phyloP scores from a whole-genome alignment of 2,329 filamentous ascomycete genomes.

The Periconia macrospinosa region DNA sequence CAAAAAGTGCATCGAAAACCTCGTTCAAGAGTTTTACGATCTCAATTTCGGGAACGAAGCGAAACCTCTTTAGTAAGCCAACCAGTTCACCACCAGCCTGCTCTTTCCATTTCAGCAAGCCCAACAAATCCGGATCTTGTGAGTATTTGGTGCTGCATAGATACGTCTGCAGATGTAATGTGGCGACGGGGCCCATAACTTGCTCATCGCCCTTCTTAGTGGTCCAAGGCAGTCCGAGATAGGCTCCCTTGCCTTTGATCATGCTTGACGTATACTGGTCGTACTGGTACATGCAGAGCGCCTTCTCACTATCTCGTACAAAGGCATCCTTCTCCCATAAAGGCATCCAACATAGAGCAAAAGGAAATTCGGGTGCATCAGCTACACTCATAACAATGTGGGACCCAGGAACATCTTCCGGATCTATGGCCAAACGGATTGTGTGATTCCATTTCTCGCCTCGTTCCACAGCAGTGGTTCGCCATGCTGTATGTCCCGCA shows the following conservation, averaged over 20 bases:
- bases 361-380: conserved; percentile 83
- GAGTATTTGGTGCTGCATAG: conserved; percentile 95
- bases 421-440: conserved; percentile 75
- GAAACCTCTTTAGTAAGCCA: conserved; percentile 75
- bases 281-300: conserved; percentile 81
- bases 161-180: conserved; percentile 78
- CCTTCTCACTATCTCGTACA: conserved; percentile 80
- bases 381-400: conserved; percentile 90
- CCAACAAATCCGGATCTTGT: conserved; percentile 83
- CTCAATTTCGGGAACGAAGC: conserved; percentile 96
- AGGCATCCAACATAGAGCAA: conserved; percentile 89
- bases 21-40: conserved; percentile 91
- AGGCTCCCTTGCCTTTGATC: conserved; percentile 76
- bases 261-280: conserved; percentile 86
- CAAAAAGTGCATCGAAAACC: conserved; percentile 88
- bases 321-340: conserved; percentile 93
- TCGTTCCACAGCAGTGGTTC: conserved; percentile 77
- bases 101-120: conserved; percentile 84
- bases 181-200: conserved; percentile 76
- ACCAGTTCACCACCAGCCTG: conserved; percentile 71
- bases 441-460: conserved; percentile 88
- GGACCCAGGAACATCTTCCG: conserved; percentile 76
- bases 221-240: conserved; percentile 81
- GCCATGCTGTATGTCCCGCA: conserved; percentile 79
- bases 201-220: conserved; percentile 72